A percentile compares a stretch with the other conserved stretches of the same genome.
Evolutionary conservation across 2,329 filamentous ascomycete genomes (phyloP).

Genomic region (Trichoderma brevicompactum): DNA sequence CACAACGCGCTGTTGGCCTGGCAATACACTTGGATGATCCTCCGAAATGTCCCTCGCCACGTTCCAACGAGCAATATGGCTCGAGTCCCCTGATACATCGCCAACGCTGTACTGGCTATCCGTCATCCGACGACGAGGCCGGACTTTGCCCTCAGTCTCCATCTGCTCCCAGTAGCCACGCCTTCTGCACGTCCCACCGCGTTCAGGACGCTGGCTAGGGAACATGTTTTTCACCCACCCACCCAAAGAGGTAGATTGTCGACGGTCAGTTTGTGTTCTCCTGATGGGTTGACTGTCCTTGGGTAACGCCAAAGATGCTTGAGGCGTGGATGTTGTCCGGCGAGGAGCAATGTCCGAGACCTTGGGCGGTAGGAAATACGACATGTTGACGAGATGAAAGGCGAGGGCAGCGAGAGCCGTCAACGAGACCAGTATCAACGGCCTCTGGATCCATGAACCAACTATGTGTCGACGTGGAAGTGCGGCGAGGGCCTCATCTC

Average conservation of each 20-base stretch:
- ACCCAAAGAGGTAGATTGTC: constrained; percentile 39
- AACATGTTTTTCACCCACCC: constrained; percentile 52
- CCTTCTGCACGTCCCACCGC: constrained; percentile 52
- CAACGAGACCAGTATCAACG: constrained; percentile 1
- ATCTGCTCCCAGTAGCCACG: constrained; percentile 39
- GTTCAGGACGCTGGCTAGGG: constrained; percentile 55
- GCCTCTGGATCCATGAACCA: neutral
- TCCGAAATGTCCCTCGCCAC: constrained; percentile 38
- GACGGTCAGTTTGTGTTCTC: constrained; percentile 9
- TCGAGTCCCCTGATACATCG: constrained; percentile 37
- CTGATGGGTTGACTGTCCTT: neutral
- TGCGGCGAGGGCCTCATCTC: constrained; percentile 3
- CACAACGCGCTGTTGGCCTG: neutral
- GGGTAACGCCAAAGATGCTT: neutral
- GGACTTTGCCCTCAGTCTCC: constrained; percentile 24
- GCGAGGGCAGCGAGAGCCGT: neutral
- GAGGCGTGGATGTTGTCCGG: neutral
- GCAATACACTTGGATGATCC: neutral
- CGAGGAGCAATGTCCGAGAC: constrained; percentile 31
- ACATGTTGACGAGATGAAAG: constrained; percentile 30
- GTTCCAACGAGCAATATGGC: constrained; percentile 44
- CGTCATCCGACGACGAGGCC: constrained; percentile 25
- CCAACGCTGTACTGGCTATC: constrained; percentile 32
- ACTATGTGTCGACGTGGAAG: neutral
- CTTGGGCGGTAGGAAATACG: constrained; percentile 34